A percentile compares a stretch with the other conserved stretches of the same genome.
These are phyloP conservation scores for Dioszegia crocea DNA, from an alignment of 768 basidiomycete species.

Conservation along the genomic window DNA sequence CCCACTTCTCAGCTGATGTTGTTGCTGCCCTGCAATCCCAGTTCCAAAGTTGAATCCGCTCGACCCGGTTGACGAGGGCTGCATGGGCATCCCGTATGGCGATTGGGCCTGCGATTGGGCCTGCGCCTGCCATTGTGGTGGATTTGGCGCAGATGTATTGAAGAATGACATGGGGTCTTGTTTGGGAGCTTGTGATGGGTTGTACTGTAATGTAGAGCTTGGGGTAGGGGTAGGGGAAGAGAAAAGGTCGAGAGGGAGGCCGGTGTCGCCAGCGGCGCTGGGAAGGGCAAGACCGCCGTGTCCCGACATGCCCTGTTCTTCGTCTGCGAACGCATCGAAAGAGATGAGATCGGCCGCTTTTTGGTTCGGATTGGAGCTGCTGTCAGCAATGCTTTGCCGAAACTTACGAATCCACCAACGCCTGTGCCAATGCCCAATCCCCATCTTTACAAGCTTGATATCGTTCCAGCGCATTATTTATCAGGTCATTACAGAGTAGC, in stretches of 20 bases:
- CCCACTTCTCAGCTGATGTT: neutral
- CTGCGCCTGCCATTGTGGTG: neutral
- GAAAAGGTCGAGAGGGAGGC: slow-evolving; percentile 48
- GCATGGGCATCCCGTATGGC: slow-evolving; percentile 1
- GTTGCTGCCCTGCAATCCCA: neutral
- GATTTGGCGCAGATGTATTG: slow-evolving; percentile 21
- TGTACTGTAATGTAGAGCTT: slow-evolving; percentile 14
- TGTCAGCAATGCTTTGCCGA: slow-evolving; percentile 52
- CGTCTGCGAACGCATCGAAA: slow-evolving; percentile 51
- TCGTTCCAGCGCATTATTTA: slow-evolving; percentile 83
- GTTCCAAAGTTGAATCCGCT: slow-evolving; percentile 5
- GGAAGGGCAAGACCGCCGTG: slow-evolving; percentile 40
- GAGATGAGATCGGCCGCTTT: slow-evolving; percentile 50
- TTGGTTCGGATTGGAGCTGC: slow-evolving; percentile 45
- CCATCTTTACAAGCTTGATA: slow-evolving; percentile 93
- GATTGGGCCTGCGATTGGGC: neutral
- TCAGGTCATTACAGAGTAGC: slow-evolving; percentile 93
- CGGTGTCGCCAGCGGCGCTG: slow-evolving; percentile 16
- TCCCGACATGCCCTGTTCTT: slow-evolving; percentile 33
- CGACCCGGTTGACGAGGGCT: slow-evolving; percentile 4
- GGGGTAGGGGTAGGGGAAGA: slow-evolving; percentile 27
- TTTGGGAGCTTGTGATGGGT: slow-evolving; percentile 12
- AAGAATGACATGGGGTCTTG: slow-evolving; percentile 49
- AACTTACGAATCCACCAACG: slow-evolving; percentile 53
- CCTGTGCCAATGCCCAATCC: slow-evolving; percentile 60